phyloP scores from a whole-genome alignment of 2,329 filamentous ascomycete genomes.

The Paecilomyces sp. region DNA sequence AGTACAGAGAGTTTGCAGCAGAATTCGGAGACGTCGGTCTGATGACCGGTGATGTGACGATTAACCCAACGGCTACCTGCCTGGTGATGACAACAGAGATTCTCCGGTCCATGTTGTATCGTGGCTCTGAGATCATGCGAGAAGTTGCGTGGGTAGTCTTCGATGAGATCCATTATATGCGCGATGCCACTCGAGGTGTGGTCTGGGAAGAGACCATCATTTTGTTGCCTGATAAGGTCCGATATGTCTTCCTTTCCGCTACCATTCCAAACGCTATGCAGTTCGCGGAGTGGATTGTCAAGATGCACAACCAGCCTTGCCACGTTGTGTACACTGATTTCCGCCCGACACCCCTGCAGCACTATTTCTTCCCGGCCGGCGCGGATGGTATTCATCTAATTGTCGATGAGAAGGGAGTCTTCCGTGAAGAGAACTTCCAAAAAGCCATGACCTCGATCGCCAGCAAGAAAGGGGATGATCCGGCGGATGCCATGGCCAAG shows the following conservation, averaged over 20 bases:
- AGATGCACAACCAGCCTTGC: constrained; percentile 94
- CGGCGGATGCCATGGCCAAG: constrained; percentile 70
- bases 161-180: constrained; percentile 97
- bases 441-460: constrained; percentile 88
- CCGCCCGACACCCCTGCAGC: constrained; percentile 88
- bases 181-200: constrained; percentile 87
- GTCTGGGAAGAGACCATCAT: constrained; percentile 99
- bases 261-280: constrained; percentile 99
- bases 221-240: constrained; percentile 92
- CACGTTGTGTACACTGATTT: constrained; percentile 99
- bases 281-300: constrained; percentile 98
- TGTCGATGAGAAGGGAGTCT: constrained; percentile 93
- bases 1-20: constrained; percentile 91
- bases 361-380: constrained; percentile 94
- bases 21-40: constrained; percentile 95
- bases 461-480: constrained; percentile 77
- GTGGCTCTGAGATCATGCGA: constrained; percentile 98
- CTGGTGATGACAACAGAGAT: constrained; percentile 99
- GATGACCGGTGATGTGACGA: constrained; percentile 98
- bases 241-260: constrained; percentile 95
- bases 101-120: constrained; percentile 95
- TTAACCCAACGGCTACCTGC: constrained; percentile 96
- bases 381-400: constrained; percentile 89
- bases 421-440: constrained; percentile 96
- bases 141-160: constrained; percentile 98